A percentile compares a stretch with the other conserved stretches of the same genome.
phyloP scores from a whole-genome alignment of 2,329 filamentous ascomycete species.

The Monilinia aucupariae region DNA sequence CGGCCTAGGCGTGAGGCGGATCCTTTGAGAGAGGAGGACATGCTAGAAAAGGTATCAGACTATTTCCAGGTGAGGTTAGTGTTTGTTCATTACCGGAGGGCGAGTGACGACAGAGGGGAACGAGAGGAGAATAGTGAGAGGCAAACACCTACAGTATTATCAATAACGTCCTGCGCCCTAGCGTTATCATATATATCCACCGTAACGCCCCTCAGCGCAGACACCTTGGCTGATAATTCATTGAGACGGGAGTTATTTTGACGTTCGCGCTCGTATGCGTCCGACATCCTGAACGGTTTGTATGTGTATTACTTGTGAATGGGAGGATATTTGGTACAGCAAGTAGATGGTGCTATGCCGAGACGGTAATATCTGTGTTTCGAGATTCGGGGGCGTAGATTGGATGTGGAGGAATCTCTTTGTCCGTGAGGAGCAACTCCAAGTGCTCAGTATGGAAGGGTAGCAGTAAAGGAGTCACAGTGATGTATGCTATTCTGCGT shows the following conservation, averaged over 20 bases:
- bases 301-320: neutral
- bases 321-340: neutral
- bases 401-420: constrained; percentile 1
- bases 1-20: constrained; percentile 76
- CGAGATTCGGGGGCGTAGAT: neutral
- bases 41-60: constrained; percentile 86
- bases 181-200: constrained; percentile 98
- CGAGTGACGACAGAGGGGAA: neutral
- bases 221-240: constrained; percentile 85
- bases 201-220: constrained; percentile 85
- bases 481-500: neutral
- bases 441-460: neutral
- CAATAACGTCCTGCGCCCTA: constrained; percentile 78
- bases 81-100: neutral
- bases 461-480: neutral
- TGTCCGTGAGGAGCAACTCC: neutral
- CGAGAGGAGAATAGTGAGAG: neutral
- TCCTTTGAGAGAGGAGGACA: constrained; percentile 76
- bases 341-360: neutral
- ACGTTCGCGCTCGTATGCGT: constrained; percentile 72
- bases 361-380: constrained; percentile 10
- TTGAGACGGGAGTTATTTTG: constrained; percentile 95
- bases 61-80: constrained; percentile 35
- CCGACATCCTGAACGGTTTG: constrained; percentile 51
- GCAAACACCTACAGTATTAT: constrained; percentile 63